Base-by-base conservation (phyloP, 2,329 filamentous ascomycete species). In the Fonsecaea erecta region DNA sequence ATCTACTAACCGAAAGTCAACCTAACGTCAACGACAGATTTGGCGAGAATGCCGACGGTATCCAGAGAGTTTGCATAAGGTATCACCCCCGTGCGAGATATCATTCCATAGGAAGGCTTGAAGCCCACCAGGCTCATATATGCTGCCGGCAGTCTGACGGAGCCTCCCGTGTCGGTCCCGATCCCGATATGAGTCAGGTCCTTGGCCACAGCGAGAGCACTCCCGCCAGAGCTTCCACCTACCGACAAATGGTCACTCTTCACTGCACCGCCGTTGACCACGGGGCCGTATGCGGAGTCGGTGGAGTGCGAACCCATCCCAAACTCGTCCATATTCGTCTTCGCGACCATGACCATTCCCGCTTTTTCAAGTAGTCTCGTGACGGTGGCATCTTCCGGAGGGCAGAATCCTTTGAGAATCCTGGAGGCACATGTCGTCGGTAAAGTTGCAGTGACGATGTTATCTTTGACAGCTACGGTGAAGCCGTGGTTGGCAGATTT, bases 281-380 rank as follows among this genome's bases (percentile, higher is more conserved):
- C 90, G 0, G 86, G 75, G 1, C 90, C 91, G 71, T 88, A 87
- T 61, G 82, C 78, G 0, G 92, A 93, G 72, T 89, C 80, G 21
- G 83, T 84, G 1, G 88, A 90, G 74, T 97, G 89, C 8, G 92
- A 96, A 1, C 93, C 93, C 93, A 97, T 97, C 30, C 93, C 93
- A 75, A 97, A 97, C 75, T 96, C 95, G 78, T 98, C 95, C 82
- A 98, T 88, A 75, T 96, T 97, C 1, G 92, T 93, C 77, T 97
- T 97, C 6, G 90, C 90, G 1, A 88, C 83, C 1, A 94, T 76
- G 5, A 84, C 76, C 5, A 86, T 88, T 48, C 89, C 90, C 4
- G 85, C 83, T 30, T 80, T 75, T 62, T 85, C 84, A 35, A 97
- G 83, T 71, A 88, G 85, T 58, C 83, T 79, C 35, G 96, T 87